Base-by-base conservation (phyloP, 164 flowering plant species). In the Cinnamomum chago region DNA sequence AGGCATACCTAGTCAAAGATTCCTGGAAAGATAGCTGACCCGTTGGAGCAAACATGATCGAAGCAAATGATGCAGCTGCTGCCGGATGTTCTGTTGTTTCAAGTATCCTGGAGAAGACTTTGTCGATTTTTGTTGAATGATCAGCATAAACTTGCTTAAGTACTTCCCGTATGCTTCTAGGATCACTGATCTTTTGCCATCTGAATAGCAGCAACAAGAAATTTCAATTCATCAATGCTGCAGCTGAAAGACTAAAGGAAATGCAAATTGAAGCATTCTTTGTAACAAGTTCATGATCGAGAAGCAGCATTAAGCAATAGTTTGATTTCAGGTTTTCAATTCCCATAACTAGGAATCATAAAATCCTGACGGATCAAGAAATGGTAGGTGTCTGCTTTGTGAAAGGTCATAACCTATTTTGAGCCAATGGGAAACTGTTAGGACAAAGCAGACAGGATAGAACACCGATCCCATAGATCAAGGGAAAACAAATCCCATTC, bases 21-120 rank as follows among this genome's bases (percentile, higher is more conserved):
- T 95, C 96, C 23, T 75, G 67, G 76, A 95, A 95, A 20, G 99
- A 92, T 68, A 95, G 72, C 78, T 90, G 77, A 68, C 88, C 96
- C 58, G 69, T 85, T 58, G 99, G 99, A 78, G 99, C 99, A 81
- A 84, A 90, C 96, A 95, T 90, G 15, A 95, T 95, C 9, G 99
- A 95, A 52, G 96, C 95, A 77, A 95, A 85, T 65, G 98, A 87
- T 68, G 99, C 98, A 78, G 97, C 94, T n/a, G 99, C 99, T 33
- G 98, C 99, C 47, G 99, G 99, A 83, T 95, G 99, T 71, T 86
- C 79, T 33, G 97, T 87, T 73, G 82, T 86, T 76, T 92, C 89
- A 50, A 95, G 78, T 72, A 93, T 93, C 65, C 86, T 88, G 66
- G 88, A 79, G 80, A 92, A 93, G 20, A 95, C 95, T 62, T 89